These are phyloP conservation scores for Dictyostelium capitatum DNA, from an alignment of 78 protist species.

Conservation along the genomic window DNA sequence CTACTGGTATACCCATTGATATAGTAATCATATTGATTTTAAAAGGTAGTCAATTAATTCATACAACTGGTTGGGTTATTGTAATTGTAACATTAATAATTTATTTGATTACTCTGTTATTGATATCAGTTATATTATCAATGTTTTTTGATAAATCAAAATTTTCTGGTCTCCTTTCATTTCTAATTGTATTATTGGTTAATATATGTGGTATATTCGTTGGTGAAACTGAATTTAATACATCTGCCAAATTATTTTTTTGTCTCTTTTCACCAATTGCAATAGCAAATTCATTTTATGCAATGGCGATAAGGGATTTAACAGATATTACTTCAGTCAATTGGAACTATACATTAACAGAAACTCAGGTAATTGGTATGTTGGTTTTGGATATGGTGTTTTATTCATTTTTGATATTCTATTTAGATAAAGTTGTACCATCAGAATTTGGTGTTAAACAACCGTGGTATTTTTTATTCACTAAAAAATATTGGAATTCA, in stretches of 20 bases:
- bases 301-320: slow-evolving; percentile 10
- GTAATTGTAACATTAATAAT: background rate
- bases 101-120: background rate
- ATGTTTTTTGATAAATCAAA: slow-evolving; percentile 55
- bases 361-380: slow-evolving; percentile 32
- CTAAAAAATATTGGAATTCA: slow-evolving; percentile 33
- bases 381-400: slow-evolving; percentile 32
- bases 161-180: slow-evolving; percentile 26
- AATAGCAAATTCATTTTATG: slow-evolving; percentile 21
- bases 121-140: background rate
- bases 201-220: slow-evolving; percentile 27
- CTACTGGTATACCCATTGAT: background rate
- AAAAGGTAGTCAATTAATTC: slow-evolving; percentile 6
- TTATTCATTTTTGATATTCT: slow-evolving; percentile 51
- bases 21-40: background rate
- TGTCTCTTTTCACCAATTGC: slow-evolving; percentile 41
- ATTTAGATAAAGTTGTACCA: slow-evolving; percentile 44
- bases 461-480: slow-evolving; percentile 29
- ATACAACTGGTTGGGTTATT: background rate
- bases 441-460: slow-evolving; percentile 34
- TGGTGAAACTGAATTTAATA: background rate
- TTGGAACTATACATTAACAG: background rate
- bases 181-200: background rate
- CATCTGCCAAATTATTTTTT: background rate
- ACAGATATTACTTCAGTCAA: background rate